Evolutionary conservation across 2,329 filamentous ascomycete species (phyloP), one percentile per base, ranked within the genome.

Genomic region (Alternaria ventricosa): DNA sequence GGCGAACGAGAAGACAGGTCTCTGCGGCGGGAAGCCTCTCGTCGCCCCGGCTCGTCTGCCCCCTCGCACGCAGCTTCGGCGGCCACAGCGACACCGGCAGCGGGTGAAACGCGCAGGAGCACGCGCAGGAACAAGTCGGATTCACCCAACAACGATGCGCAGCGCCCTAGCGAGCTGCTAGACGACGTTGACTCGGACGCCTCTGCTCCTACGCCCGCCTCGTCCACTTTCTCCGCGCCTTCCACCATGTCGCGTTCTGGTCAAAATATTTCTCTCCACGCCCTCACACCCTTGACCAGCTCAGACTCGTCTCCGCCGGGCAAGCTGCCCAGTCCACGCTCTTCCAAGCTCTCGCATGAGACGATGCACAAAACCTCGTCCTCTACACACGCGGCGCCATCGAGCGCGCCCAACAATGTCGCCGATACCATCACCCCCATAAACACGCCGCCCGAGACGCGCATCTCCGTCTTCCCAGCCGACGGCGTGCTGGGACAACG

Each of bases 161-260:
- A 53, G 66, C 72, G 72, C 63, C 66, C 68, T 57, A 88, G 88
- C 79, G 90, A 94, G 74, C 86, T 90, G 57, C 85, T 91, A 75
- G 91, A 90, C 79, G 89, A 88, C 66, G 86, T 90, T 71, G 90
- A 88, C 73, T 94, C 92, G 55, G 87, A 89, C 60, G 92, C 89
- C 81, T 93, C 91, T 61, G 63, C 66, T 25, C 51, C 56, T 86
- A 75, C 61, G 85, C 87, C 61, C 57, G 86, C 86, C 55, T 93
- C 90, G 47, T 93, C 92, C 58, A 84, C 91, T 69, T 92, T 92
- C 81, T 92, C 89, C 80, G 83, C 84, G 71, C 82, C 83, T 71
- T 67, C 63, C 69, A 79, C 83, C 72, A 88, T 87, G 77, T 82
- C 86, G 77, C 87, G 86, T 71, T 80, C 86, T 79, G 84, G 86